Evolutionary conservation across 441 rosid genomes (phyloP).

Genomic region (California macrophylla): DNA sequence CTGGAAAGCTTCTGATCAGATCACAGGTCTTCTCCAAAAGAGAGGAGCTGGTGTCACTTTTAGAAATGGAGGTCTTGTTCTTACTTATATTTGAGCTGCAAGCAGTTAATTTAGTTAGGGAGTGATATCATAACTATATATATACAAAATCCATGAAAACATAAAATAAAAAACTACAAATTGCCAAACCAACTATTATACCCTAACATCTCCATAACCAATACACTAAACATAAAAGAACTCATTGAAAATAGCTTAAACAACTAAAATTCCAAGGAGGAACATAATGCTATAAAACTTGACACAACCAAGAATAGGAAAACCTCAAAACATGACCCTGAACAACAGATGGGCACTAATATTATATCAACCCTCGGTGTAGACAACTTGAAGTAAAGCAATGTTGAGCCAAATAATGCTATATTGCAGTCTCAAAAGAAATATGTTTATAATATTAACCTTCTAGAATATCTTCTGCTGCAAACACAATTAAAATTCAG

Average conservation of each 20-base stretch:
- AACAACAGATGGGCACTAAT: neutral
- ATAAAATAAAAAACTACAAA: neutral
- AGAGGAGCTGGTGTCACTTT: slow-evolving; percentile 34
- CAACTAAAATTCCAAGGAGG: neutral
- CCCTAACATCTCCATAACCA: neutral
- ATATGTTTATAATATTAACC: neutral
- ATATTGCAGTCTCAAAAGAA: neutral
- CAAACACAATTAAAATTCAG: neutral
- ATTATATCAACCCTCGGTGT: neutral
- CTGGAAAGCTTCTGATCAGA: slow-evolving; percentile 75
- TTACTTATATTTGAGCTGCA: slow-evolving; percentile 60
- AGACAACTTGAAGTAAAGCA: neutral
- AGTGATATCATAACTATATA: neutral
- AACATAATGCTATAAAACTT: neutral
- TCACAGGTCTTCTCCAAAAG: slow-evolving; percentile 88
- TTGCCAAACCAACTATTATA: neutral
- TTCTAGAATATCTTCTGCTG: neutral
- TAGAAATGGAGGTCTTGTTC: slow-evolving; percentile 39
- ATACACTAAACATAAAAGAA: neutral
- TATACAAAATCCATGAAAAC: neutral
- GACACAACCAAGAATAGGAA: neutral
- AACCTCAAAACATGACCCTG: neutral
- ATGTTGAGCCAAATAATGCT: neutral
- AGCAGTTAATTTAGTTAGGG: slow-evolving; percentile 11
- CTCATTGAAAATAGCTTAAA: neutral